These are phyloP conservation scores for Adenanthera pavonina DNA, from an alignment of 306 rosid species.

Conservation along the genomic window DNA sequence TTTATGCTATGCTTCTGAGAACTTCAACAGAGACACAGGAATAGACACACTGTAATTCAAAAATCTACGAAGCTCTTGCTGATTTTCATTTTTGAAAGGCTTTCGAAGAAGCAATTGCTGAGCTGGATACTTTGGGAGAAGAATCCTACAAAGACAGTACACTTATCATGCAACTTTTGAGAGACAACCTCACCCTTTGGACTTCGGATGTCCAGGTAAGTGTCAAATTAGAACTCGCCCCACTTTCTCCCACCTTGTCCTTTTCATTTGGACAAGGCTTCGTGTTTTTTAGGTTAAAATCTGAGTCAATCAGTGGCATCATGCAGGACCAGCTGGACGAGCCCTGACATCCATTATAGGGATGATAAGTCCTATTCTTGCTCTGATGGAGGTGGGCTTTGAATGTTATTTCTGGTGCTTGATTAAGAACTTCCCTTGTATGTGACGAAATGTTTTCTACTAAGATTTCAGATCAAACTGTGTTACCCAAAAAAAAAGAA, in stretches of 20 bases:
- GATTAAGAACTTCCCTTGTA: constrained; percentile 52
- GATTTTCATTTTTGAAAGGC: constrained; percentile 51
- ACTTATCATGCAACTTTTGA: constrained; percentile 76
- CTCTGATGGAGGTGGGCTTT: constrained; percentile 68
- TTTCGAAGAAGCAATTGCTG: constrained; percentile 83
- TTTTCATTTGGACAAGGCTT: background rate
- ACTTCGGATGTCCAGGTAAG: constrained; percentile 76
- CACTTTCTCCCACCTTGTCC: background rate
- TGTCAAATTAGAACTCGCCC: background rate
- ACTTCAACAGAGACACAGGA: background rate
- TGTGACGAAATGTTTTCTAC: constrained; percentile 43
- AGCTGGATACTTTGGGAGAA: constrained; percentile 84
- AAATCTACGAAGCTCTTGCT: constrained; percentile 17
- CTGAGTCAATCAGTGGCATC: constrained; percentile 25
- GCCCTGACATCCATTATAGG: constrained; percentile 57
- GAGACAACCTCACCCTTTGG: constrained; percentile 91
- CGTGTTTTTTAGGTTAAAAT: constrained; percentile 3
- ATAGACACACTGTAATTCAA: constrained; percentile 21
- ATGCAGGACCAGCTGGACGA: constrained; percentile 90
- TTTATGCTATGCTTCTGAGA: constrained; percentile 35
- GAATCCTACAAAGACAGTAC: constrained; percentile 88
- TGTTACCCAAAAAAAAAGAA: too few species aligned
- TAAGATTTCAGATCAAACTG: background rate
- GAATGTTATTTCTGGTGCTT: constrained; percentile 60
- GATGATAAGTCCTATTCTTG: constrained; percentile 51